These are phyloP conservation scores for Paspalum vaginatum DNA, from an alignment of 176 grass and related monocot species.

Conservation along the genomic window DNA sequence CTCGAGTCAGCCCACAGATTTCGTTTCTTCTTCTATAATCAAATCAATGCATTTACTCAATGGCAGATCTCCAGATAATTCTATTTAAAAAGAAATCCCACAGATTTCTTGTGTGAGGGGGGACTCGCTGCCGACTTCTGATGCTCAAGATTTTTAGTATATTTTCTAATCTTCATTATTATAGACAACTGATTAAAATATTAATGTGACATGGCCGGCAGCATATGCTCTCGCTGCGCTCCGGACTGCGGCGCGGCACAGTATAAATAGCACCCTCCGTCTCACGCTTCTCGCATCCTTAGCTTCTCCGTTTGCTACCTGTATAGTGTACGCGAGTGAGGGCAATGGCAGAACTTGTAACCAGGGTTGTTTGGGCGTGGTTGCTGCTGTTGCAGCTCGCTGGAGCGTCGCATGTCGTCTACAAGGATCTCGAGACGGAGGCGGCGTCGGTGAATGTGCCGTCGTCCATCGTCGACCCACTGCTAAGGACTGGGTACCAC, in stretches of 20 bases:
- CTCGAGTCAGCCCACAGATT: too few species aligned
- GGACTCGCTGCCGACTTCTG: too few species aligned
- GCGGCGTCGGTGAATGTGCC: conserved; percentile 26
- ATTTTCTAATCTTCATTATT: too few species aligned
- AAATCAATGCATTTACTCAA: too few species aligned
- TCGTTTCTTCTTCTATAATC: too few species aligned
- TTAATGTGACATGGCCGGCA: too few species aligned
- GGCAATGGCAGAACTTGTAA: conserved; percentile 34
- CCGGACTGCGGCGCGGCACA: background rate
- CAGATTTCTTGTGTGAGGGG: too few species aligned
- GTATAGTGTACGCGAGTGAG: background rate
- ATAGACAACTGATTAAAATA: too few species aligned
- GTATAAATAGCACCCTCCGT: conserved; percentile 39
- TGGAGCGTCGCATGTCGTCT: conserved; percentile 51
- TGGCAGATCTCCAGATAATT: too few species aligned
- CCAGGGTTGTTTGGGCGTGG: conserved; percentile 29
- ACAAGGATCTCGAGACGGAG: background rate
- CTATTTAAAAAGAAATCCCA: too few species aligned
- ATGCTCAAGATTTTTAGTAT: too few species aligned
- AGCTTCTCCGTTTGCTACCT: background rate
- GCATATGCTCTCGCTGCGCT: background rate
- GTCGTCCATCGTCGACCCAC: conserved; percentile 38
- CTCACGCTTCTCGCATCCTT: conserved; percentile 26
- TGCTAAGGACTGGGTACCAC: conserved; percentile 58
- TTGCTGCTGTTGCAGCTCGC: conserved; percentile 48